Percentiles rank a stretch among this genome's conserved stretches.
These are phyloP conservation scores for Nicotiana attenuata DNA, from an alignment of 257 asterid species.

Conservation along the genomic window DNA sequence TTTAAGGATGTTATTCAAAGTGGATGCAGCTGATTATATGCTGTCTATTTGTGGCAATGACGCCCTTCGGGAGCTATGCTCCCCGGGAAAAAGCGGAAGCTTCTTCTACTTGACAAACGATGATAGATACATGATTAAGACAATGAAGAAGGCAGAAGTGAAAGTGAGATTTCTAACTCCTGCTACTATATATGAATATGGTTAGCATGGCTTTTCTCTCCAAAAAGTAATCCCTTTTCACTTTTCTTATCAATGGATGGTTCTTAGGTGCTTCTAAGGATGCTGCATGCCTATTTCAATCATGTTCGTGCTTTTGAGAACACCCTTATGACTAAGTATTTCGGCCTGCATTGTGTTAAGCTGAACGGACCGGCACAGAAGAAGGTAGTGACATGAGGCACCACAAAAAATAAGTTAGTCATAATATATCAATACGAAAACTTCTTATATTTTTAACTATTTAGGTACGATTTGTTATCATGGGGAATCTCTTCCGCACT, in stretches of 20 bases:
- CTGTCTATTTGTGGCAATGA: constrained; percentile 15
- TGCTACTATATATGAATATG: no score
- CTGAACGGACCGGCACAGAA: constrained; percentile 36
- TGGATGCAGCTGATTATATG: constrained; percentile 13
- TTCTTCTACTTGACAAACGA: constrained; percentile 11
- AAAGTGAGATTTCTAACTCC: constrained; percentile 8
- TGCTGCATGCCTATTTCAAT: constrained; percentile 39
- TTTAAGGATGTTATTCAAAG: constrained; percentile 17
- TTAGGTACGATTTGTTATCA: constrained; percentile 27
- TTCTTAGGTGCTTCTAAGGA: constrained; percentile 37
- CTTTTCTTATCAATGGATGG: neutral
- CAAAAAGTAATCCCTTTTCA: neutral
- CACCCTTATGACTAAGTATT: constrained; percentile 34
- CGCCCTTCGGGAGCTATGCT: constrained; percentile 14
- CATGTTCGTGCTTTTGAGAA: constrained; percentile 23
- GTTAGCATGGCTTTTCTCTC: no score
- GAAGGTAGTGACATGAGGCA: constrained; percentile 5
- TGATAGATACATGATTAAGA: constrained; percentile 18
- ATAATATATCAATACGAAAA: neutral
- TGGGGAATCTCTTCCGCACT: constrained; percentile 26
- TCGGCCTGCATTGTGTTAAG: constrained; percentile 41
- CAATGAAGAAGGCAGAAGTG: constrained; percentile 19
- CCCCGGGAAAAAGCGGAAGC: constrained; percentile 19
- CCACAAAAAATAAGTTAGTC: neutral
- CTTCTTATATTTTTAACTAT: neutral